A percentile compares a stretch with the other conserved stretches of the same genome.
Conservation (phyloP, 1,284 basidiomycete genomes). For the Pseudozyma sp. region DNA sequence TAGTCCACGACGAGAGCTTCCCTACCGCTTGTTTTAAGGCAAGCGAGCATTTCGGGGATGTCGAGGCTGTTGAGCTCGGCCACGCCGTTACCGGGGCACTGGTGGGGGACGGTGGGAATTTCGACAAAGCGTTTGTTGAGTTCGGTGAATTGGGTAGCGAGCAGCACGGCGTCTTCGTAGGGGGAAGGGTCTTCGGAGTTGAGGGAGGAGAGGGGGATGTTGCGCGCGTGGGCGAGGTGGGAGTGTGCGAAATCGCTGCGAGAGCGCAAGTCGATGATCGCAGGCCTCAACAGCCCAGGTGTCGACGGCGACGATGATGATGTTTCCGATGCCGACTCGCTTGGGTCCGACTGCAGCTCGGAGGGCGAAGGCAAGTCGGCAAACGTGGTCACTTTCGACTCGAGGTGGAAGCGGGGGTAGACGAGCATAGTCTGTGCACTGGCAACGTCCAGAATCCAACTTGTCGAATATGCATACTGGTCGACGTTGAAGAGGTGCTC, state of each 20-base stretch:
- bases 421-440: slow-evolving; percentile 36
- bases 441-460: slow-evolving; percentile 35
- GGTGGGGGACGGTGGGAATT: slow-evolving; percentile 4
- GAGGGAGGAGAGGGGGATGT: slow-evolving; percentile 33
- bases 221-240: slow-evolving; percentile 19
- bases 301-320: background rate
- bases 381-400: background rate
- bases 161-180: slow-evolving; percentile 32
- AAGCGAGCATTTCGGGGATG: slow-evolving; percentile 30
- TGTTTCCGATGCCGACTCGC: slow-evolving; percentile 14
- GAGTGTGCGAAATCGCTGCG: slow-evolving; percentile 12
- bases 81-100: slow-evolving; percentile 24
- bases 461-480: slow-evolving; percentile 33
- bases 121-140: slow-evolving; percentile 28
- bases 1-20: slow-evolving; percentile 36
- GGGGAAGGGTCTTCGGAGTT: slow-evolving; percentile 24
- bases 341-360: slow-evolving; percentile 4
- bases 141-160: slow-evolving; percentile 39
- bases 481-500: slow-evolving; percentile 45
- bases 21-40: slow-evolving; percentile 8
- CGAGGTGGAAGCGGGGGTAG: slow-evolving; percentile 19
- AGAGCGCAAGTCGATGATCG: slow-evolving; percentile 30
- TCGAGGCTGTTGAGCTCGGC: slow-evolving; percentile 17
- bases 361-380: slow-evolving; percentile 13
- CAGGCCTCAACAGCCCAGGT: slow-evolving; percentile 14